phyloP scores from a whole-genome alignment of 352 stramenopile species.

The Phytophthora kernoviae region DNA sequence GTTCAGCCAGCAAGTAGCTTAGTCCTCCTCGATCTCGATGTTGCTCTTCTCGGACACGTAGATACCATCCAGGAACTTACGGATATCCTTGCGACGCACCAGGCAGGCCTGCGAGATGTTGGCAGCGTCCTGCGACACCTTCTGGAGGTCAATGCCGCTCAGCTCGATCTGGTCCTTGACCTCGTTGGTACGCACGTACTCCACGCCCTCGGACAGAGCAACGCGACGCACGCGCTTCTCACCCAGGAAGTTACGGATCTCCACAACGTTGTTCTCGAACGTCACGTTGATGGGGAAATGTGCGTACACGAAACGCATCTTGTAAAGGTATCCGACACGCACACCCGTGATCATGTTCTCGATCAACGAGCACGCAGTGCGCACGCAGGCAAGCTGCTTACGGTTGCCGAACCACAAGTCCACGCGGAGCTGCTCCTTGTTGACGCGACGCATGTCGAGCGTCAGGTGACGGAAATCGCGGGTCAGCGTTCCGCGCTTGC shows the following conservation, averaged over 20 bases:
- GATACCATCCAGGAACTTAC: slow-evolving; percentile 99
- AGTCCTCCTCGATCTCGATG: slow-evolving; percentile 70
- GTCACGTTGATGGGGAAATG: slow-evolving; percentile 99
- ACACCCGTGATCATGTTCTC: slow-evolving; percentile 99
- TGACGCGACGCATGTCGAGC: slow-evolving; percentile 94
- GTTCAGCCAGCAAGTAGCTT: no score
- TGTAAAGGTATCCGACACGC: slow-evolving; percentile 98
- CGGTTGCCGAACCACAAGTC: slow-evolving; percentile 99
- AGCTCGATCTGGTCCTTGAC: slow-evolving; percentile 99
- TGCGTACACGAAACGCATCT: slow-evolving; percentile 99
- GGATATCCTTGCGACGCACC: slow-evolving; percentile 94
- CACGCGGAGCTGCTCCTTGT: slow-evolving; percentile 93
- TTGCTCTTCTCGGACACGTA: slow-evolving; percentile 98
- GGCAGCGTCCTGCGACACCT: slow-evolving; percentile 93
- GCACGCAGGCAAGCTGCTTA: slow-evolving; percentile 98
- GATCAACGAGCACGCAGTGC: slow-evolving; percentile 98
- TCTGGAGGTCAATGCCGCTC: slow-evolving; percentile 97
- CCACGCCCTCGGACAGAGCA: slow-evolving; percentile 92
- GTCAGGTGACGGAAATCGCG: slow-evolving; percentile 98
- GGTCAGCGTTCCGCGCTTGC: slow-evolving; percentile 94
- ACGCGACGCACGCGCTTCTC: slow-evolving; percentile 98
- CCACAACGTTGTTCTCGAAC: slow-evolving; percentile 92
- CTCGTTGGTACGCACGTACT: slow-evolving; percentile 94
- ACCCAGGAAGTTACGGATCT: slow-evolving; percentile 99
- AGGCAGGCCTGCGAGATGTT: slow-evolving; percentile 89